Evolutionary conservation across 306 rosid species (phyloP).

Genomic region (Quercus variabilis): DNA sequence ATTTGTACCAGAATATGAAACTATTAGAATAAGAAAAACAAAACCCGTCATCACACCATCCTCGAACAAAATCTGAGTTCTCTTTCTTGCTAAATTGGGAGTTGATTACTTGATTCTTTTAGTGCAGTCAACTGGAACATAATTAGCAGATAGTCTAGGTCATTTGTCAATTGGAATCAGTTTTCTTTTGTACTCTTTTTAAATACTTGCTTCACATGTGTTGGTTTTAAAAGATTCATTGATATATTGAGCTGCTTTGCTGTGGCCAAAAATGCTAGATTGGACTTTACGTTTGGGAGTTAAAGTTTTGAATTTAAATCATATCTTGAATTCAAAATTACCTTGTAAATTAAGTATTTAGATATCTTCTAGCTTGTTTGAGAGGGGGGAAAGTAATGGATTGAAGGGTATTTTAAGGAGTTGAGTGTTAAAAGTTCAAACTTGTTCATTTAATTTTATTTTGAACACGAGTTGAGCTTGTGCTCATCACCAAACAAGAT

Average conservation of each 20-base stretch:
- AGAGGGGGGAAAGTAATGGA: too few species aligned
- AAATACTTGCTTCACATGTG: not conserved
- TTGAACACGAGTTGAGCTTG: too few species aligned
- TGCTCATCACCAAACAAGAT: too few species aligned
- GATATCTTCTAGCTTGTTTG: not conserved
- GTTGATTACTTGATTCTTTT: not conserved
- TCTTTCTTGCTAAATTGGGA: not conserved
- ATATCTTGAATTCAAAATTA: not conserved
- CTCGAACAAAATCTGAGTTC: not conserved
- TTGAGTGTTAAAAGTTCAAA: too few species aligned
- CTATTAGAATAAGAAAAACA: too few species aligned
- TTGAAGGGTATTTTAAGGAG: too few species aligned
- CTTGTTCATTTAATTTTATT: too few species aligned
- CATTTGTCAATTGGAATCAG: not conserved
- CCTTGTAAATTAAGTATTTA: not conserved
- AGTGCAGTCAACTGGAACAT: not conserved
- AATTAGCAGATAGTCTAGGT: not conserved
- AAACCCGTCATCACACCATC: not conserved
- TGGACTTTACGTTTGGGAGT: too few species aligned
- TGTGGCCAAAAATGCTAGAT: not conserved
- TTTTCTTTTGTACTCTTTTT: not conserved
- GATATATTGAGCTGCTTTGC: not conserved
- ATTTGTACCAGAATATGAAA: too few species aligned
- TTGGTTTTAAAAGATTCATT: not conserved
- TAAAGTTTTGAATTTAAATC: not conserved